phyloP scores from a whole-genome alignment of 768 basidiomycete genomes.

The Leccinum truebloodii region DNA sequence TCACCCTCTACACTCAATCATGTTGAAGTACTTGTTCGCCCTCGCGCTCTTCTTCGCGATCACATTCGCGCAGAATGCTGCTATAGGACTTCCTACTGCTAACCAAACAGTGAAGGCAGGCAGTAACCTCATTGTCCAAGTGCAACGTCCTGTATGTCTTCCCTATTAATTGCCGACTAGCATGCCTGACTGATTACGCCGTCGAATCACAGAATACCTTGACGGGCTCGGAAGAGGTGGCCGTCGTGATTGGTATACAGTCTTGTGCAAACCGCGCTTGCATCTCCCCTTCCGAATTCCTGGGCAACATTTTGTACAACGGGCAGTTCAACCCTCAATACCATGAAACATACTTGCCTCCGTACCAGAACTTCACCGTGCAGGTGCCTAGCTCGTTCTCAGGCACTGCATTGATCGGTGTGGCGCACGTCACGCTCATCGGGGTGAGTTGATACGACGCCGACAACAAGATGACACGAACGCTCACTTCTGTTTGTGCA shows the following conservation, averaged over 20 bases:
- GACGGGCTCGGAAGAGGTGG: slow-evolving; percentile 44
- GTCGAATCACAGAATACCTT: slow-evolving; percentile 32
- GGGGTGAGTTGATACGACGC: slow-evolving; percentile 37
- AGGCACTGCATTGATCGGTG: slow-evolving; percentile 39
- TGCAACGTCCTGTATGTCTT: slow-evolving; percentile 48
- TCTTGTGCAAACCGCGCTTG: slow-evolving; percentile 37
- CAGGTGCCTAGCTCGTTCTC: slow-evolving; percentile 34
- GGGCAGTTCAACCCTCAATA: slow-evolving; percentile 43
- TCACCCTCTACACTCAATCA: background rate
- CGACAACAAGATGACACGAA: background rate
- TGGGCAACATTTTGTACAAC: slow-evolving; percentile 50
- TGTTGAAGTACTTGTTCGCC: slow-evolving; percentile 17
- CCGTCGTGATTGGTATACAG: slow-evolving; percentile 45
- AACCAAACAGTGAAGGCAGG: slow-evolving; percentile 38
- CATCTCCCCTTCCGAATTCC: slow-evolving; percentile 23
- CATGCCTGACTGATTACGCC: background rate
- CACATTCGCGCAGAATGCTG: slow-evolving; percentile 40
- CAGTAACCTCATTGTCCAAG: slow-evolving; percentile 40
- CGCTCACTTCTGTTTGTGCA: slow-evolving; percentile 13
- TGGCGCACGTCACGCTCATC: slow-evolving; percentile 39
- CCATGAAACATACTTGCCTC: slow-evolving; percentile 31
- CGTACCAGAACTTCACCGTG: slow-evolving; percentile 49
- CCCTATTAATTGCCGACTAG: background rate
- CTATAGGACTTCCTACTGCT: slow-evolving; percentile 40
- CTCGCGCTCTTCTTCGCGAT: slow-evolving; percentile 5